These are phyloP conservation scores for Starmerella davenportii DNA, from an alignment of 805 yeast species.

Conservation along the genomic window DNA sequence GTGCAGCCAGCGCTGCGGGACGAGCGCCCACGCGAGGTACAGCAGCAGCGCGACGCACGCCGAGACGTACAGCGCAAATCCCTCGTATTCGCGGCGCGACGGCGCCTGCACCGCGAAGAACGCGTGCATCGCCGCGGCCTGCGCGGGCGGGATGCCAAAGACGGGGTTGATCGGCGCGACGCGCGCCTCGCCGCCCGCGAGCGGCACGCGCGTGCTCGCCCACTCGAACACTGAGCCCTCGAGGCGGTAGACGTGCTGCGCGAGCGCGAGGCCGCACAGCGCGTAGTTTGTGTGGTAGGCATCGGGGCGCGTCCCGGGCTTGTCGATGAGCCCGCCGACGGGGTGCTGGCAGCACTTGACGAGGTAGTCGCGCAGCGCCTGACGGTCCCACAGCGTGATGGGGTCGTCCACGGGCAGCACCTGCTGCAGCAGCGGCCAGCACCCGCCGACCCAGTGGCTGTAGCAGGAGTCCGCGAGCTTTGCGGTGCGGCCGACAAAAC, in stretches of 20 bases:
- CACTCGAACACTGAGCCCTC: slow-evolving; percentile 21
- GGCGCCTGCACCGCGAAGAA: slow-evolving; percentile 9
- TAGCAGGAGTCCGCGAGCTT: slow-evolving; percentile 94
- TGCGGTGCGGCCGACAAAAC: slow-evolving; percentile 76
- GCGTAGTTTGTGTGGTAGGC: slow-evolving; percentile 83
- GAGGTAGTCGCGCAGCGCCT: slow-evolving; percentile 44
- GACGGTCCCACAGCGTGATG: slow-evolving; percentile 30
- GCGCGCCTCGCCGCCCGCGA: background rate
- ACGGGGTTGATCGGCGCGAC: slow-evolving; percentile 33
- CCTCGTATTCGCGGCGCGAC: slow-evolving; percentile 48
- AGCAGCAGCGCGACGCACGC: slow-evolving; percentile 36
- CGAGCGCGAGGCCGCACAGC: slow-evolving; percentile 51
- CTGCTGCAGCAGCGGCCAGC: slow-evolving; percentile 44
- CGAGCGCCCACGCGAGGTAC: slow-evolving; percentile 57
- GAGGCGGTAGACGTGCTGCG: slow-evolving; percentile 29
- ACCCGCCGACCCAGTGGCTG: slow-evolving; percentile 86
- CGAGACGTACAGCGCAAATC: slow-evolving; percentile 65
- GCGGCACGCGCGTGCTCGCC: slow-evolving; percentile 1
- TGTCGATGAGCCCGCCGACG: slow-evolving; percentile 68
- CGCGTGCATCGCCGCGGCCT: slow-evolving; percentile 23
- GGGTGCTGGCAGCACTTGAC: slow-evolving; percentile 56
- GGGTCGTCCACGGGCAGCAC: slow-evolving; percentile 22
- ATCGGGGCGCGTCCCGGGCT: slow-evolving; percentile 68
- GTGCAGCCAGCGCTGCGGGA: slow-evolving; percentile 39
- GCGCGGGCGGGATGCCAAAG: slow-evolving; percentile 36